Conservation (phyloP, 441 rosid species). For the Pelargonium citronellum region DNA sequence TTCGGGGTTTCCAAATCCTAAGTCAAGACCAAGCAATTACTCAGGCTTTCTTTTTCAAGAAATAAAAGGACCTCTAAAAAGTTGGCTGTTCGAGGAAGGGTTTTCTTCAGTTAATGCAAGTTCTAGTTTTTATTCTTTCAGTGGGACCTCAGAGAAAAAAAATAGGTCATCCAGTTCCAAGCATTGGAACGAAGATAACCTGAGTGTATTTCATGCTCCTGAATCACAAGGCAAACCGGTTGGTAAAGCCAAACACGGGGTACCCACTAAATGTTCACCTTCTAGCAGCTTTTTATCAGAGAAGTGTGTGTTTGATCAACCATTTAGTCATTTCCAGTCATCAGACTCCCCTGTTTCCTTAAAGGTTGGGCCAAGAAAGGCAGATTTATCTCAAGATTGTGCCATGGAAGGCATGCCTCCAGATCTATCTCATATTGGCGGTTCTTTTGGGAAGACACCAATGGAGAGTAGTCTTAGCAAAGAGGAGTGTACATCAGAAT, state of each 20-base stretch:
- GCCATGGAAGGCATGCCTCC: conserved; percentile 20
- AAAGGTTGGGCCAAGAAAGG: conserved; percentile 29
- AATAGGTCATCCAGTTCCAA: conserved; percentile 20
- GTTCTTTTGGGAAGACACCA: conserved; percentile 29
- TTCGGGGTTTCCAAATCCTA: conserved; percentile 22
- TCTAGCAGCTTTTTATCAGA: conserved; percentile 25
- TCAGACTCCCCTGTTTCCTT: conserved; percentile 23
- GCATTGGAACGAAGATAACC: conserved; percentile 22
- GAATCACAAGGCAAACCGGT: conserved; percentile 22
- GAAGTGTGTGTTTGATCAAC: conserved; percentile 23
- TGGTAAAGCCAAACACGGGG: conserved; percentile 18
- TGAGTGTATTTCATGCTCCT: conserved; percentile 19
- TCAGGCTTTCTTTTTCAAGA: conserved; percentile 27
- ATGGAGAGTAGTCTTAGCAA: conserved; percentile 29
- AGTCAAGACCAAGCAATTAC: conserved; percentile 25
- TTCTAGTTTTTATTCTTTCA: conserved; percentile 29
- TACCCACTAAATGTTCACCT: conserved; percentile 21
- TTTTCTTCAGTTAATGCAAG: conserved; percentile 27
- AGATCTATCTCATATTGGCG: conserved; percentile 31
- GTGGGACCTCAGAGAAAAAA: conserved; percentile 23
- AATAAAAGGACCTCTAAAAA: conserved; percentile 18
- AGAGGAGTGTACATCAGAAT: conserved; percentile 21
- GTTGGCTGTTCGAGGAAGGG: conserved; percentile 37
- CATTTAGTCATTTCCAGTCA: conserved; percentile 18
- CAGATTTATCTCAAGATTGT: conserved; percentile 26